phyloP scores from a whole-genome alignment of 805 yeast genomes.

The Lachancea nothofagi region DNA sequence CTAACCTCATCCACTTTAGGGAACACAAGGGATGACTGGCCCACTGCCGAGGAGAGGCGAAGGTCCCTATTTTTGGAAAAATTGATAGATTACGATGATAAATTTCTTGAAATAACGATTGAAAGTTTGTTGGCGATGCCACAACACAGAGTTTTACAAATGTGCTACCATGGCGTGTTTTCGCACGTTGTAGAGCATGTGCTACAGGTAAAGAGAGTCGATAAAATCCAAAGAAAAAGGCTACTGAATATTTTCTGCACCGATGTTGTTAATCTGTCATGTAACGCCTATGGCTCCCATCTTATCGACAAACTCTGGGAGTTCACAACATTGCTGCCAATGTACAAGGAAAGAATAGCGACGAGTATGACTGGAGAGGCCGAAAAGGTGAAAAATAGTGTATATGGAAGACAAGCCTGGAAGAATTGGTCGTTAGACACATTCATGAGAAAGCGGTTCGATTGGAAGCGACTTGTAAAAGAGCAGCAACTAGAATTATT shows the following conservation, averaged over 20 bases:
- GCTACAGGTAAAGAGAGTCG: conserved; percentile 45
- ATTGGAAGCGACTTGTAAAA: conserved; percentile 70
- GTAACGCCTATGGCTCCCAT: conserved; percentile 89
- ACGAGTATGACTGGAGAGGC: conserved; percentile 53
- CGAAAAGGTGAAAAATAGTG: conserved; percentile 72
- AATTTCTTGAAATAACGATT: conserved; percentile 52
- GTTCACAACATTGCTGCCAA: conserved; percentile 69
- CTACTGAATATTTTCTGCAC: conserved; percentile 61
- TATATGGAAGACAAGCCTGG: conserved; percentile 90
- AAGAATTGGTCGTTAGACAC: conserved; percentile 89
- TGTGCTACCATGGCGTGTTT: conserved; percentile 86
- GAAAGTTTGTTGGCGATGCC: conserved; percentile 58
- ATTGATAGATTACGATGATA: conserved; percentile 60
- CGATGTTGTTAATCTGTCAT: conserved; percentile 54
- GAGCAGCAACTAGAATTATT: conserved; percentile 42
- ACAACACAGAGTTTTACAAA: conserved; percentile 54
- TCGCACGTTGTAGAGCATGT: conserved; percentile 80
- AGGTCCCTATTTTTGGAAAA: conserved; percentile 69
- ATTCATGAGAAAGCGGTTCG: conserved; percentile 64
- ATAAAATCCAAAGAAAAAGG: conserved; percentile 54
- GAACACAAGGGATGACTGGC: conserved; percentile 83
- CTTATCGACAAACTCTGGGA: conserved; percentile 79
- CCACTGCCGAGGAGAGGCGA: conserved; percentile 83
- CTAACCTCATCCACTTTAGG: conserved; percentile 70
- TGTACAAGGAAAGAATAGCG: conserved; percentile 84